Base-by-base conservation (phyloP, 495 filamentous ascomycete genomes). In the Xylaria scruposa region DNA sequence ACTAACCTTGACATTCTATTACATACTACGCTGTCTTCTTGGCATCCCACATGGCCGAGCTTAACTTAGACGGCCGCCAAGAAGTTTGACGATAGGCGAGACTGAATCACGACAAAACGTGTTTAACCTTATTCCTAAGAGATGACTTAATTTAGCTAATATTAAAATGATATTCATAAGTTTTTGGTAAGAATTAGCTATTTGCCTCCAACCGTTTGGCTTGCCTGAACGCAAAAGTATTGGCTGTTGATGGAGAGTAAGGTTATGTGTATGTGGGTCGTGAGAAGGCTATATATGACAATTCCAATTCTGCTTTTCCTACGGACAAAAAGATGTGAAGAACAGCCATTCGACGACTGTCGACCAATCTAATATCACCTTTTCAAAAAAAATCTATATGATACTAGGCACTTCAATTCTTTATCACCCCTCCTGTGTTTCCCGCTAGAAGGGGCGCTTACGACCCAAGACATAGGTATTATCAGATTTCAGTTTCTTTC, bases 41-140 rank as follows among this genome's bases (percentile, higher is more conserved):
- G 60, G 60, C 60, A 44, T 63, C 60, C 60, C 60, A 63, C 60
- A 63, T 44, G 38, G 10, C 60, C 38, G 60, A 24, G 44, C 21
- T 38, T 1, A 42, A 63, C 21, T 24, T 63, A 21, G 21, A 63
- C 4, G 12, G 58, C 58, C 21, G 60, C 60, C 38, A 63, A 63
- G 60, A 62, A 24, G 4, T 29, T 24, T 44, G 38, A 63, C 13
- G 38, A 42, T 44, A 24, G 38, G 12, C 12, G 38, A 29, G 12
- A 61, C 36, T 40, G 19, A 24, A 42, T 61, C 40, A 42, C 59
- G 9, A 42, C 7, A 13, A 12, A 4, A 42, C 29, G 36, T 21
- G 60, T 42, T 63, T 21, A 38, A 31, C 53, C 4, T 31, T 59
- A 5, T 59, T 59, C 3, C 33, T 44, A 63, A 63, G 38, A 24